phyloP scores from a whole-genome alignment of 345 rosid genomes.

The Populus euphratica region DNA sequence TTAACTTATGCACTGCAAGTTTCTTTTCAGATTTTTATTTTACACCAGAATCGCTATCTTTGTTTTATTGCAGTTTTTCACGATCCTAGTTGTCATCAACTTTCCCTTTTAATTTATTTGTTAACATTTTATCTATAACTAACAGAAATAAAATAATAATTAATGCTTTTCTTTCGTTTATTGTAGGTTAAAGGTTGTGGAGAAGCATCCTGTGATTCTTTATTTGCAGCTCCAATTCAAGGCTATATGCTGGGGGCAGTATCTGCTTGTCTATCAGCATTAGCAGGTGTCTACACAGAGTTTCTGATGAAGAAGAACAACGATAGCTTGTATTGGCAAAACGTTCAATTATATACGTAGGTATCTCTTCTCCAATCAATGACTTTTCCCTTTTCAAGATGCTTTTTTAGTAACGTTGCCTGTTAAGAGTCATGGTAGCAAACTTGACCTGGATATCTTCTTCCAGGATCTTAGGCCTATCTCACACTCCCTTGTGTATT shows the following conservation, averaged over 20 bases:
- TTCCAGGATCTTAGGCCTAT: background rate
- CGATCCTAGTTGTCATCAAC: background rate
- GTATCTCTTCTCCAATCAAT: constrained; percentile 44
- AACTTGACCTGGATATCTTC: background rate
- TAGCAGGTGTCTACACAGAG: constrained; percentile 95
- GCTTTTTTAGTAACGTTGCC: background rate
- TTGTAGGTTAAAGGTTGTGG: constrained; percentile 86
- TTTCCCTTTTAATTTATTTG: too few relatives aligned
- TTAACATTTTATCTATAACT: background rate
- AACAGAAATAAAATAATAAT: too few relatives aligned
- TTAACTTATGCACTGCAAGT: background rate
- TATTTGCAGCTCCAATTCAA: constrained; percentile 85
- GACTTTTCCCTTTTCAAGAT: background rate
- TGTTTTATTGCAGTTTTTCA: background rate
- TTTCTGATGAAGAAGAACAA: constrained; percentile 92
- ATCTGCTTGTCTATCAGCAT: constrained; percentile 88
- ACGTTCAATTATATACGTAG: constrained; percentile 86
- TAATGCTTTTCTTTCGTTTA: background rate
- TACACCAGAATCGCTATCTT: background rate
- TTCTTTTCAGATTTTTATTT: background rate
- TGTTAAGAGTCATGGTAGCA: background rate
- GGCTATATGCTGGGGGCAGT: constrained; percentile 80
- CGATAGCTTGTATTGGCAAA: constrained; percentile 95
- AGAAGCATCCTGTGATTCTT: constrained; percentile 73
- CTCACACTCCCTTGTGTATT: background rate